These are phyloP conservation scores for Puccinia sorghi DNA, from an alignment of 1,284 basidiomycete genomes.

Conservation along the genomic window DNA sequence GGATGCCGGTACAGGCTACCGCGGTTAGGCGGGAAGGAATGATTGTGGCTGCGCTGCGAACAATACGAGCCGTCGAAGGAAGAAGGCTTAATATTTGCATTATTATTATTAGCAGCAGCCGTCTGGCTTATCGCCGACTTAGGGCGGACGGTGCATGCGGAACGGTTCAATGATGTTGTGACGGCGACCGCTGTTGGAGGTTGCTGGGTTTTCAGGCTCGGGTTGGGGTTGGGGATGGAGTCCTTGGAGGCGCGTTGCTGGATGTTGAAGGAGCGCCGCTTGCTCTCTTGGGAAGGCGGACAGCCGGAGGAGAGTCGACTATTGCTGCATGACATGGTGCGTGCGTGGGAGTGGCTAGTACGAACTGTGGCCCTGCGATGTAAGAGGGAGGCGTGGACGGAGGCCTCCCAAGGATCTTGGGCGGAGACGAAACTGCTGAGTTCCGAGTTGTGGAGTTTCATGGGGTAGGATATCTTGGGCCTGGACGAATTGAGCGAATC, in stretches of 20 bases:
- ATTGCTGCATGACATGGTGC: neutral
- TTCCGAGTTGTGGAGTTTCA: conserved; percentile 20
- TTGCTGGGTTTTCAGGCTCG: neutral
- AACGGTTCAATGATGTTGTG: neutral
- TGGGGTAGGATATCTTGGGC: conserved; percentile 19
- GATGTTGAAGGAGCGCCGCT: neutral
- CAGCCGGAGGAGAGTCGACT: neutral
- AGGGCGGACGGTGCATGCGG: neutral
- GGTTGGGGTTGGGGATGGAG: neutral
- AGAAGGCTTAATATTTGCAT: too few relatives aligned
- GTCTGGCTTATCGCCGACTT: conserved; percentile 5
- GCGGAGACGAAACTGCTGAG: conserved; percentile 6
- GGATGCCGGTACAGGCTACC: conserved; percentile 20
- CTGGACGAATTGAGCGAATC: neutral
- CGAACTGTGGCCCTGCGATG: neutral
- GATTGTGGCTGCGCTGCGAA: neutral
- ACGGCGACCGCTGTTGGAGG: neutral
- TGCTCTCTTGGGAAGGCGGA: conserved; percentile 7
- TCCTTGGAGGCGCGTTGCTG: conserved; percentile 1
- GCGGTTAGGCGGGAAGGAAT: conserved; percentile 8
- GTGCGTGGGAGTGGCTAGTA: neutral
- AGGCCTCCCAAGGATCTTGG: conserved; percentile 20
- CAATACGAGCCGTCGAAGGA: neutral
- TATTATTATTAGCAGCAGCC: too few relatives aligned
- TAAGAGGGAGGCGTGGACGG: neutral